A percentile compares a stretch with the other conserved stretches of the same genome.
Evolutionary conservation across 768 basidiomycete genomes (phyloP).

Genomic region (Phaffia australis): DNA sequence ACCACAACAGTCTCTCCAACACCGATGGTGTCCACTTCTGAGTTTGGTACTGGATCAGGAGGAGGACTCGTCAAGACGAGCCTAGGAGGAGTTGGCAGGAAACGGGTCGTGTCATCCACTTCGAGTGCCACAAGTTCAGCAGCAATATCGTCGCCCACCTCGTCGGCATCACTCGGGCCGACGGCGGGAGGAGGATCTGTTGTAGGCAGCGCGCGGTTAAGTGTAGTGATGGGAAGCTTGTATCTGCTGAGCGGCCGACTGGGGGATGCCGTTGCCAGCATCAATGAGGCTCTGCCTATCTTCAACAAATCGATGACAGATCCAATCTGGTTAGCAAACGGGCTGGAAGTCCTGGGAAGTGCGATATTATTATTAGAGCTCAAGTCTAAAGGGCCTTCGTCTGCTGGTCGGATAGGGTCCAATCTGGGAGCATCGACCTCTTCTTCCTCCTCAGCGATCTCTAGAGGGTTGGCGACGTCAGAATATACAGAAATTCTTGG

Average conservation of each 20-base stretch:
- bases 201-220: constrained; percentile 72
- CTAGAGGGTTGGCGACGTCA: background rate
- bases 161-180: background rate
- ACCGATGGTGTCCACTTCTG: background rate
- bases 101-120: constrained; percentile 2
- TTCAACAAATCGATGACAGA: constrained; percentile 66
- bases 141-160: background rate
- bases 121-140: background rate
- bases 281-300: constrained; percentile 41
- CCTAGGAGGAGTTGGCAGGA: constrained; percentile 17
- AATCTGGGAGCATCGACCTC: background rate
- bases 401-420: background rate
- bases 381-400: constrained; percentile 59
- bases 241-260: constrained; percentile 77
- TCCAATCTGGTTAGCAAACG: constrained; percentile 43
- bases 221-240: constrained; percentile 79
- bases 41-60: background rate
- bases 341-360: constrained; percentile 39
- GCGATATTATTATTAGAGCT: constrained; percentile 76
- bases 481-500: background rate
- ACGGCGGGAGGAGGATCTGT: constrained; percentile 51
- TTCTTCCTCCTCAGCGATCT: background rate
- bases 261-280: constrained; percentile 56
- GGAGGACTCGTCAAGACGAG: constrained; percentile 14
- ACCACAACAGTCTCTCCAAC: background rate